Evolutionary conservation across 352 stramenopile genomes (phyloP).

Genomic region (Globisporangium heterothallicum): DNA sequence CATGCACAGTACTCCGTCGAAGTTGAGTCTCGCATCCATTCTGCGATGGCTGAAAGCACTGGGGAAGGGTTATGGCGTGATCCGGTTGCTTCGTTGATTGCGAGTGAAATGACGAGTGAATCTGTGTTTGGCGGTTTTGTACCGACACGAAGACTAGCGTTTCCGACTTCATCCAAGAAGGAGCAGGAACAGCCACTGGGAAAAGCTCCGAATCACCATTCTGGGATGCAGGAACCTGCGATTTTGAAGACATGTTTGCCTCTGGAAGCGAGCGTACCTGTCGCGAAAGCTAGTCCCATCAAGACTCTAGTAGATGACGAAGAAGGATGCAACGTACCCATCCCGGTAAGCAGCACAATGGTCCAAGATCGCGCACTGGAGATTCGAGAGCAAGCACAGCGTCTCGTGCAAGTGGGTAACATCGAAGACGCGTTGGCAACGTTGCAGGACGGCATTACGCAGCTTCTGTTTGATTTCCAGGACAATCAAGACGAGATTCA

Average conservation of each 20-base stretch:
- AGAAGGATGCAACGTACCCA: too few relatives aligned
- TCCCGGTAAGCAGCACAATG: not conserved
- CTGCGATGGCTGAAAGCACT: conserved; percentile 16
- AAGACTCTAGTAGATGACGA: too few relatives aligned
- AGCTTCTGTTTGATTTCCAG: conserved; percentile 34
- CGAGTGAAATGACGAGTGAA: conserved; percentile 51
- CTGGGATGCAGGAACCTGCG: too few relatives aligned
- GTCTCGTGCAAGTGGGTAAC: conserved; percentile 17
- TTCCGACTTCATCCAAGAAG: conserved; percentile 6
- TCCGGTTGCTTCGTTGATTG: conserved; percentile 40
- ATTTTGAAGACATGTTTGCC: too few relatives aligned
- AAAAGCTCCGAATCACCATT: too few relatives aligned
- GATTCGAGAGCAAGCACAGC: conserved; percentile 13
- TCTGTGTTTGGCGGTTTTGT: conserved; percentile 41
- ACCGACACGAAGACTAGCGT: conserved; percentile 28
- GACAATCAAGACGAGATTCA: conserved; percentile 26
- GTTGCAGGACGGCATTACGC: conserved; percentile 41
- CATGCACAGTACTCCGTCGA: conserved; percentile 29
- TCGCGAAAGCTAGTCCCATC: too few relatives aligned
- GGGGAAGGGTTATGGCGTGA: conserved; percentile 35
- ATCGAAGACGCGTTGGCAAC: conserved; percentile 33
- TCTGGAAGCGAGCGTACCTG: too few relatives aligned
- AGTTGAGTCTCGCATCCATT: conserved; percentile 27
- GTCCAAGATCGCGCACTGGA: conserved; percentile 16
- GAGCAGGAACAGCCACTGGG: not conserved